A percentile compares a stretch with the other conserved stretches of the same genome.
These are phyloP conservation scores for Butyriboletus appendiculatus DNA, from an alignment of 1,284 basidiomycete species.

Conservation along the genomic window DNA sequence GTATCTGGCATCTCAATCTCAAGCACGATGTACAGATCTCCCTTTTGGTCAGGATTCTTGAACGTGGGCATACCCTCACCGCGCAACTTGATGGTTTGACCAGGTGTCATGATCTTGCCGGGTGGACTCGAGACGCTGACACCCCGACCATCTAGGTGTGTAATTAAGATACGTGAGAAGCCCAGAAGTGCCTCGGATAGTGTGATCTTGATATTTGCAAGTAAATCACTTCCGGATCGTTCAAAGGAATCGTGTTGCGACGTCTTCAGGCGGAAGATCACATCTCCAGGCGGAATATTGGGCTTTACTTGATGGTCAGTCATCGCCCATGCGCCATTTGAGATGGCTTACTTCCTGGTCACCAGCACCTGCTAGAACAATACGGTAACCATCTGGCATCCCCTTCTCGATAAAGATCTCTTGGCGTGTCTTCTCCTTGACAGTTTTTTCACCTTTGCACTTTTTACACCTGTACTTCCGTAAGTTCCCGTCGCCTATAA, in stretches of 20 bases:
- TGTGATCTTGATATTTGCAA: constrained; percentile 78
- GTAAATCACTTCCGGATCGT: constrained; percentile 75
- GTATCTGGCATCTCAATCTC: constrained; percentile 84
- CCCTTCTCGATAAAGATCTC: constrained; percentile 88
- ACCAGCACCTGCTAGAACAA: constrained; percentile 87
- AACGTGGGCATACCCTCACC: constrained; percentile 88
- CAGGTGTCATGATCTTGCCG: constrained; percentile 75
- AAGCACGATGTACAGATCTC: constrained; percentile 81
- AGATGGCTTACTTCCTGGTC: constrained; percentile 74
- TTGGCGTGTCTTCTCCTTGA: constrained; percentile 86
- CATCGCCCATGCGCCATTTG: background rate
- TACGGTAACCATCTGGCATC: constrained; percentile 83
- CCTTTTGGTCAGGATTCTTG: constrained; percentile 66
- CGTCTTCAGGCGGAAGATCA: constrained; percentile 81
- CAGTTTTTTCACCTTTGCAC: constrained; percentile 87
- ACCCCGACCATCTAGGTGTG: constrained; percentile 89
- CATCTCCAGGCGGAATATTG: constrained; percentile 80
- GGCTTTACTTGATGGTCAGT: constrained; percentile 51
- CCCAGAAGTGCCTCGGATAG: constrained; percentile 93
- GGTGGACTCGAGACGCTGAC: constrained; percentile 72
- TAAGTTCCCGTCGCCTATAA: constrained; percentile 4
- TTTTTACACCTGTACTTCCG: constrained; percentile 78
- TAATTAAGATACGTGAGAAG: constrained; percentile 84
- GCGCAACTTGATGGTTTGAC: constrained; percentile 71
- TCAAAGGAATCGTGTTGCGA: constrained; percentile 77